phyloP scores from a whole-genome alignment of 495 filamentous ascomycete species.

The Penicillium odoratum region DNA sequence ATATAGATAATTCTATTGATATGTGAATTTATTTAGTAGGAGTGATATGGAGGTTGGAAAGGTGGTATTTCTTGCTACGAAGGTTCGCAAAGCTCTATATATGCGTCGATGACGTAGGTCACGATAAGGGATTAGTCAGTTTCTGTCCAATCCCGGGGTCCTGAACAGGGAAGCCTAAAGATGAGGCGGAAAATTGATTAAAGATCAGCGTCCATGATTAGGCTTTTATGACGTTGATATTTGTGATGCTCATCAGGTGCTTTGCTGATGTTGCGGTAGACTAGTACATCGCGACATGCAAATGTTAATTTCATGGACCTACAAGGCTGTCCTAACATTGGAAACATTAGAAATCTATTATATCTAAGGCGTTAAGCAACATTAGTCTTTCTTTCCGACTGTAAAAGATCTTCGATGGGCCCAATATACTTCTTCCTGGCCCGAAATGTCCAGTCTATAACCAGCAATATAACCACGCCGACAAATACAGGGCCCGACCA shows the following conservation, averaged over 20 bases:
- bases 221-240: neutral
- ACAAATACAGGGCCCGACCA: conserved; percentile 39
- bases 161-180: neutral
- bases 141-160: neutral
- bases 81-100: neutral
- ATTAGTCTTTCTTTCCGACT: conserved; percentile 8
- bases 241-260: neutral
- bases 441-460: conserved; percentile 36
- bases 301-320: too few species aligned
- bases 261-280: neutral
- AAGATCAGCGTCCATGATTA: neutral
- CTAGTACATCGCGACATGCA: too few species aligned
- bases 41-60: neutral
- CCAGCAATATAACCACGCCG: conserved; percentile 31
- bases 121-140: neutral
- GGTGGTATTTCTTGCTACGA: neutral
- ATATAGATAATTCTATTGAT: neutral
- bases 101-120: neutral
- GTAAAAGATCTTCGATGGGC: conserved; percentile 14
- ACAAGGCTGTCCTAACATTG: too few species aligned
- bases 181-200: neutral
- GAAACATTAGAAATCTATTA: too few species aligned
- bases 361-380: neutral
- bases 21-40: neutral
- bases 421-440: conserved; percentile 28